Evolutionary conservation across 495 filamentous ascomycete genomes (phyloP).

Genomic region (Jackrogersella multiformis): DNA sequence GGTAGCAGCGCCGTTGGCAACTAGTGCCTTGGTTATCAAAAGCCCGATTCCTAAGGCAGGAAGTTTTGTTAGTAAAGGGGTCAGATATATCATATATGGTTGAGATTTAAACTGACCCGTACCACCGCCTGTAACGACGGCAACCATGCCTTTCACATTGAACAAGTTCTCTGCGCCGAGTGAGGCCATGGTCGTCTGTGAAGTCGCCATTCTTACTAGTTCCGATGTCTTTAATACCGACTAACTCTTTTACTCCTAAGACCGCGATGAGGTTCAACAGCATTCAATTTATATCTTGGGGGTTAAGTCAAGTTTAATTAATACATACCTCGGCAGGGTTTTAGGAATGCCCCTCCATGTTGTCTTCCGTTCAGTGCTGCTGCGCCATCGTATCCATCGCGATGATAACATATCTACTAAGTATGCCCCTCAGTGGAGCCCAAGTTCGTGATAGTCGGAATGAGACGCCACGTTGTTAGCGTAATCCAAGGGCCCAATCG

Average conservation of each 20-base stretch:
- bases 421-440: constrained; percentile 17
- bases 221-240: background rate
- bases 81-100: background rate
- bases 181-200: constrained; percentile 17
- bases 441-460: background rate
- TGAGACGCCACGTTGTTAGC: background rate
- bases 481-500: too few species aligned
- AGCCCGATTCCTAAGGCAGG: constrained; percentile 66
- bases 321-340: too few species aligned
- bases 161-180: constrained; percentile 60
- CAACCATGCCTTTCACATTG: constrained; percentile 67
- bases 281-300: too few species aligned
- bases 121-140: constrained; percentile 71
- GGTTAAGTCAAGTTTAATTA: too few species aligned
- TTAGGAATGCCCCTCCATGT: too few species aligned
- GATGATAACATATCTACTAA: background rate
- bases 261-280: too few species aligned
- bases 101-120: constrained; percentile 54
- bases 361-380: background rate
- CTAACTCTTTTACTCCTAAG: too few species aligned
- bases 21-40: constrained; percentile 73
- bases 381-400: background rate
- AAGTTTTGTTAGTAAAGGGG: constrained; percentile 1
- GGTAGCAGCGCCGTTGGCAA: constrained; percentile 68
- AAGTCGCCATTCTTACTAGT: constrained; percentile 22